A percentile compares a stretch with the other conserved stretches of the same genome.
Evolutionary conservation across 345 rosid species (phyloP).

Genomic region (Eucalyptus guilfoylei): DNA sequence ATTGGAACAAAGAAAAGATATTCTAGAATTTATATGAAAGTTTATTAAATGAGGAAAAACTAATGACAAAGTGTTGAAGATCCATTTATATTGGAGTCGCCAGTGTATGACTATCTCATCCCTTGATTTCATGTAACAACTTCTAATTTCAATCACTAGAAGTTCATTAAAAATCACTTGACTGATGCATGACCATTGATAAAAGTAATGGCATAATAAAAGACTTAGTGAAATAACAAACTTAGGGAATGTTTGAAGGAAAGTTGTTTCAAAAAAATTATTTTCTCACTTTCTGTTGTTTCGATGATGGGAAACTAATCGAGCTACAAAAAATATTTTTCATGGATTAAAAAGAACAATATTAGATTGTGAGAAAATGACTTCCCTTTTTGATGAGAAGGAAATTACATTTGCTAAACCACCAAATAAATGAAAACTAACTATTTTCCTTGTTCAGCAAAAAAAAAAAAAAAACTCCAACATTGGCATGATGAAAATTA

Average conservation of each 20-base stretch:
- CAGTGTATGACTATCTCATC: background rate
- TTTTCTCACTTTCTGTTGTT: background rate
- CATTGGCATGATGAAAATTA: background rate
- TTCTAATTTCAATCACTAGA: background rate
- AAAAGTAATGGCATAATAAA: background rate
- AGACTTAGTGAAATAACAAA: background rate
- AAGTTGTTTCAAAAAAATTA: too few species aligned
- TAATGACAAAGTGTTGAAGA: background rate
- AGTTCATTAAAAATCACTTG: background rate
- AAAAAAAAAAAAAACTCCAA: too few species aligned
- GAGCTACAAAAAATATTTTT: too few species aligned
- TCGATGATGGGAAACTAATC: too few species aligned
- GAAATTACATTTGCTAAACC: too few species aligned
- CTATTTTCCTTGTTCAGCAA: too few species aligned
- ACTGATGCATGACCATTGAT: background rate
- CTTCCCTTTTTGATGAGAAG: background rate
- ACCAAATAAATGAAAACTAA: background rate
- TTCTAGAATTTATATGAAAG: background rate
- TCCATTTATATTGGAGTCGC: background rate
- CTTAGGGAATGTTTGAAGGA: background rate
- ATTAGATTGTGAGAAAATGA: background rate
- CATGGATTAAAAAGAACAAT: background rate
- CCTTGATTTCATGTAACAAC: background rate
- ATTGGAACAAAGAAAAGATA: too few species aligned
- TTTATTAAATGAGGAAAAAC: background rate